Percentiles rank a stretch among this genome's conserved stretches.
These are phyloP conservation scores for Amanita muscaria DNA, from an alignment of 768 basidiomycete species.

Conservation along the genomic window DNA sequence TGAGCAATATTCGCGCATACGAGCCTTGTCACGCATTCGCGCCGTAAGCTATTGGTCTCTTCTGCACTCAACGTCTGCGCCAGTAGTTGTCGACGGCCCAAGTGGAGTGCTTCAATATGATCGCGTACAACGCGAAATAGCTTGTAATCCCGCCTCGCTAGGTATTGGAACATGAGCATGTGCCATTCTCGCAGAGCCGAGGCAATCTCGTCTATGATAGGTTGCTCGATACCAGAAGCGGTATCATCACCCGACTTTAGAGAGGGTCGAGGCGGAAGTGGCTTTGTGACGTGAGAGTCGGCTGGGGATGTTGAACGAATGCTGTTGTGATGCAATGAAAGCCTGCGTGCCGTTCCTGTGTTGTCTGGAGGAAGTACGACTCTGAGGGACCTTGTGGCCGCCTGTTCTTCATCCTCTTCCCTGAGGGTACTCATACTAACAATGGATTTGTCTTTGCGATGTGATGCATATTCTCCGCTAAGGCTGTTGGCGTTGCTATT, in stretches of 20 bases:
- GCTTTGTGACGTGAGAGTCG: slow-evolving; percentile 59
- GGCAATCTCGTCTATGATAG: slow-evolving; percentile 95
- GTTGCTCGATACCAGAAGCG: slow-evolving; percentile 69
- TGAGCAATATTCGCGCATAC: slow-evolving; percentile 89
- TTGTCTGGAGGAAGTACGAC: slow-evolving; percentile 70
- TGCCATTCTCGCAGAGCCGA: slow-evolving; percentile 97
- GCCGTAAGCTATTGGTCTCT: slow-evolving; percentile 72
- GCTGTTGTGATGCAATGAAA: slow-evolving; percentile 68
- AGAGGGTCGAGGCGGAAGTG: slow-evolving; percentile 84
- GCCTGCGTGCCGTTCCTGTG: slow-evolving; percentile 59
- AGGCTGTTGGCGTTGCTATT: slow-evolving; percentile 16
- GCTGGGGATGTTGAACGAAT: slow-evolving; percentile 64
- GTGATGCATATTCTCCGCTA: slow-evolving; percentile 23
- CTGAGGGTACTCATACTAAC: slow-evolving; percentile 47
- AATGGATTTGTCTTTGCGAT: slow-evolving; percentile 33
- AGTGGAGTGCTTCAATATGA: slow-evolving; percentile 86
- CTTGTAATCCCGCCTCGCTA: slow-evolving; percentile 81
- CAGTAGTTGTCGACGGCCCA: slow-evolving; percentile 85
- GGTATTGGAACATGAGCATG: slow-evolving; percentile 82
- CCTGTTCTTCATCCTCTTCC: slow-evolving; percentile 54
- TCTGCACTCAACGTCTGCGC: slow-evolving; percentile 81
- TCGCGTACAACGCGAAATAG: slow-evolving; percentile 80
- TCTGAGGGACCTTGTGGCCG: slow-evolving; percentile 55
- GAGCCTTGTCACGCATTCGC: slow-evolving; percentile 80
- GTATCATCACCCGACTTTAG: slow-evolving; percentile 95